A percentile compares a stretch with the other conserved stretches of the same genome.
Conservation (phyloP, 768 basidiomycete genomes). For the Tephrocybe sp. region DNA sequence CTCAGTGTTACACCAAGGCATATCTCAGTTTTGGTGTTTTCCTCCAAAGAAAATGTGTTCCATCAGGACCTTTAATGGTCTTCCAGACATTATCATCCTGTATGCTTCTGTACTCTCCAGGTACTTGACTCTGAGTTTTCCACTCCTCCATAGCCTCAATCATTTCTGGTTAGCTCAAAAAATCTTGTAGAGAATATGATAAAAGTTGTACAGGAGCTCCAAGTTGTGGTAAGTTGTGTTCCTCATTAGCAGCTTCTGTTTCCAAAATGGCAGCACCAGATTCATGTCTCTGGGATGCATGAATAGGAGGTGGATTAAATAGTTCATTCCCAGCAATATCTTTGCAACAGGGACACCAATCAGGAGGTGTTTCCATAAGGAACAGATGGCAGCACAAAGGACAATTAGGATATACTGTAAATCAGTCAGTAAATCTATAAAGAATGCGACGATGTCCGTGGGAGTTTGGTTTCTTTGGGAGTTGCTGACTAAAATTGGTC, state of each 20-base stretch:
- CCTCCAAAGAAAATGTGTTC: not conserved
- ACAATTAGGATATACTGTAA: not conserved
- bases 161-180: not conserved
- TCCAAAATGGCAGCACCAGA: too few species aligned
- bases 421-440: not conserved
- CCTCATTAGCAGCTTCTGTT: too few species aligned
- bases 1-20: not conserved
- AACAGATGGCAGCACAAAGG: not conserved
- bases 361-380: not conserved
- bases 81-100: not conserved
- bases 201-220: not conserved
- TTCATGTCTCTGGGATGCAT: too few species aligned
- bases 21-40: not conserved
- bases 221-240: not conserved
- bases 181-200: not conserved
- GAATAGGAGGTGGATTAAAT: not conserved
- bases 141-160: not conserved
- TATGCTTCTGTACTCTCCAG: not conserved
- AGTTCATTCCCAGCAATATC: not conserved
- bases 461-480: too few species aligned
- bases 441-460: too few species aligned
- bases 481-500: too few species aligned
- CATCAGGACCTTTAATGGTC: constrained; percentile 1
- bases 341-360: not conserved
- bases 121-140: not conserved